Conservation (phyloP, 2,329 filamentous ascomycete species). For the Aspergillus sp. region DNA sequence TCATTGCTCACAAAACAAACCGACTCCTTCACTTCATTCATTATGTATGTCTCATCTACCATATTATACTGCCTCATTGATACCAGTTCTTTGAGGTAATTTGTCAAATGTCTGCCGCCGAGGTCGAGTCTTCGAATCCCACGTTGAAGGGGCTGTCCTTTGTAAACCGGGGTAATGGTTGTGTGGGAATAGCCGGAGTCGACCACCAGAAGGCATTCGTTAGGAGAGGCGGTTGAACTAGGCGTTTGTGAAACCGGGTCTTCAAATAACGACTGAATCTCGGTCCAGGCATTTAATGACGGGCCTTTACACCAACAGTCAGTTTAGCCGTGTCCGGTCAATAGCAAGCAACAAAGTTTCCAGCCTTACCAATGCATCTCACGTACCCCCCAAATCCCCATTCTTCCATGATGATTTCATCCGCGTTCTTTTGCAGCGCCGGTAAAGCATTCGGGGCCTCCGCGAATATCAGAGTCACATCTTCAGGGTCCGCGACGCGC, state of each 20-base stretch:
- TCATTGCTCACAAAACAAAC: constrained; percentile 79
- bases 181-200: constrained; percentile 94
- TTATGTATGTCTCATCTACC: constrained; percentile 87
- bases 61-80: constrained; percentile 93
- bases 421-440: constrained; percentile 81
- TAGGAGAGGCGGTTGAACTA: constrained; percentile 51
- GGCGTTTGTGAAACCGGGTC: constrained; percentile 51
- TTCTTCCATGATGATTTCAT: constrained; percentile 97
- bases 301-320: constrained; percentile 53
- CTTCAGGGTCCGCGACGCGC: constrained; percentile 60
- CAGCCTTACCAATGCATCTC: constrained; percentile 65
- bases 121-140: constrained; percentile 84
- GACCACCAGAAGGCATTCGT: constrained; percentile 81
- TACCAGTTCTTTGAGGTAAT: constrained; percentile 84
- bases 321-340: not conserved
- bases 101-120: constrained; percentile 90
- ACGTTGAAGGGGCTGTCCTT: constrained; percentile 74
- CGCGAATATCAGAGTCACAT: constrained; percentile 80
- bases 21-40: constrained; percentile 94
- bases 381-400: constrained; percentile 89
- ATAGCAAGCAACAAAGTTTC: not conserved
- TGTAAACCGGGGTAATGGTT: constrained; percentile 81
- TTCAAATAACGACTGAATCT: constrained; percentile 68
- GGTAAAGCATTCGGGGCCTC: constrained; percentile 84
- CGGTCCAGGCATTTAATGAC: constrained; percentile 77